Percentiles rank a stretch among this genome's conserved stretches.
Evolutionary conservation across 2,329 filamentous ascomycete species (phyloP).

Genomic region (Allantophomopsis lycopodina): DNA sequence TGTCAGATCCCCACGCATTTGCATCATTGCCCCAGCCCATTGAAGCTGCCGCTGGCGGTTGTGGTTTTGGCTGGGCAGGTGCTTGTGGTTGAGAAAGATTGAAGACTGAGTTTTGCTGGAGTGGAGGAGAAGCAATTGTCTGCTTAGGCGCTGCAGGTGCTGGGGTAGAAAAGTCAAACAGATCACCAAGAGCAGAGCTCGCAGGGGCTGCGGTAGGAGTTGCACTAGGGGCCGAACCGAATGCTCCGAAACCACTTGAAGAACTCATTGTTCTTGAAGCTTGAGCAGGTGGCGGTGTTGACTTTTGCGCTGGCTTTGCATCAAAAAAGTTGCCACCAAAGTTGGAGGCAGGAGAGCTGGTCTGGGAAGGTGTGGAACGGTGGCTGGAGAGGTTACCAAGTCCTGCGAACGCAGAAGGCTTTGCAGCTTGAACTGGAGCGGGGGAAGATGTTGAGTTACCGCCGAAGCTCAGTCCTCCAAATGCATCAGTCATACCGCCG

Average conservation of each 20-base stretch:
- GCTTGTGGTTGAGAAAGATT: constrained; percentile 48
- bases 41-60: constrained; percentile 22
- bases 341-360: constrained; percentile 30
- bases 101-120: constrained; percentile 52
- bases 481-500: constrained; percentile 61
- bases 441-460: constrained; percentile 27
- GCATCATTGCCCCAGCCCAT: constrained; percentile 28
- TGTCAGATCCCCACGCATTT: constrained; percentile 72
- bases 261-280: constrained; percentile 36
- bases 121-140: constrained; percentile 19
- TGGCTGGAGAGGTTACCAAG: constrained; percentile 27
- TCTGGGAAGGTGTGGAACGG: constrained; percentile 23
- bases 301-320: constrained; percentile 45
- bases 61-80: constrained; percentile 24
- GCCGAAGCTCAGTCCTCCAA: constrained; percentile 53
- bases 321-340: constrained; percentile 75
- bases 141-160: constrained; percentile 27
- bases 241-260: constrained; percentile 49
- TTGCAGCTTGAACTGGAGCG: constrained; percentile 22
- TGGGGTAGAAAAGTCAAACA: constrained; percentile 62
- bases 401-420: constrained; percentile 31
- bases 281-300: constrained; percentile 23
- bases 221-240: constrained; percentile 28
- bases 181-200: constrained; percentile 54
- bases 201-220: constrained; percentile 13